phyloP scores from a whole-genome alignment of 352 stramenopile genomes.

The Globisporangium yorkense region DNA sequence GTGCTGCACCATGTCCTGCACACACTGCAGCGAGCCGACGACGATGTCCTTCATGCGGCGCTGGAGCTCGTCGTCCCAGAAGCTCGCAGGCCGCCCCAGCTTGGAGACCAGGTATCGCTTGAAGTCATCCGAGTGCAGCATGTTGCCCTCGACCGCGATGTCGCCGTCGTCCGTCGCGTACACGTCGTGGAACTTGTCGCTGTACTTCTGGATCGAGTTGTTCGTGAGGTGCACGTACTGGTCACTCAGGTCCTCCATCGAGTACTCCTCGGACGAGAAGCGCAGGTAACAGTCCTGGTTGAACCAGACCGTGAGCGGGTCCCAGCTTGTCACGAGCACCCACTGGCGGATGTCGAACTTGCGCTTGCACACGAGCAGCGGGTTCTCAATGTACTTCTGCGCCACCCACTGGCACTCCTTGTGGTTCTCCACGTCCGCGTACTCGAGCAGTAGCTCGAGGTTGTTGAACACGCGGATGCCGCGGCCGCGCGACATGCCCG shows the following conservation, averaged over 20 bases:
- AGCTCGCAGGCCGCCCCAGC: constrained; percentile 18
- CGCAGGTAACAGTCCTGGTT: constrained; percentile 90
- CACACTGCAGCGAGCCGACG: constrained; percentile 76
- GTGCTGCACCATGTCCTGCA: constrained; percentile 83
- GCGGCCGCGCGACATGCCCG: constrained; percentile 73
- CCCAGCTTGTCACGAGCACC: constrained; percentile 92
- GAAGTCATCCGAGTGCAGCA: constrained; percentile 79
- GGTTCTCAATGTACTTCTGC: constrained; percentile 90
- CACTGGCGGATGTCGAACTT: constrained; percentile 93
- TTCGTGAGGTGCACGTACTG: constrained; percentile 92
- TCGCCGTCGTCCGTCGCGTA: constrained; percentile 62
- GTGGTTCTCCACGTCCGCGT: constrained; percentile 83
- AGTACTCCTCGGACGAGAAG: constrained; percentile 85
- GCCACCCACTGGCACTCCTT: constrained; percentile 84
- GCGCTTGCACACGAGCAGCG: constrained; percentile 74
- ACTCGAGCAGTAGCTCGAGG: constrained; percentile 71
- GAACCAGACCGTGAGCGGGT: constrained; percentile 92
- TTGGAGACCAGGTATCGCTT: constrained; percentile 34
- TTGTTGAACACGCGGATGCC: constrained; percentile 89
- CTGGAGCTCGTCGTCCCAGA: constrained; percentile 53
- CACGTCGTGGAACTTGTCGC: constrained; percentile 82
- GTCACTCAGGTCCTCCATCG: constrained; percentile 75
- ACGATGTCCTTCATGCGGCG: constrained; percentile 87
- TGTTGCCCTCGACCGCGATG: constrained; percentile 62
- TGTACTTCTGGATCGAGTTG: constrained; percentile 92